A percentile compares a stretch with the other conserved stretches of the same genome.
phyloP scores from a whole-genome alignment of 1,139 yeast genomes.

The Debaryomycetaceae sp. region DNA sequence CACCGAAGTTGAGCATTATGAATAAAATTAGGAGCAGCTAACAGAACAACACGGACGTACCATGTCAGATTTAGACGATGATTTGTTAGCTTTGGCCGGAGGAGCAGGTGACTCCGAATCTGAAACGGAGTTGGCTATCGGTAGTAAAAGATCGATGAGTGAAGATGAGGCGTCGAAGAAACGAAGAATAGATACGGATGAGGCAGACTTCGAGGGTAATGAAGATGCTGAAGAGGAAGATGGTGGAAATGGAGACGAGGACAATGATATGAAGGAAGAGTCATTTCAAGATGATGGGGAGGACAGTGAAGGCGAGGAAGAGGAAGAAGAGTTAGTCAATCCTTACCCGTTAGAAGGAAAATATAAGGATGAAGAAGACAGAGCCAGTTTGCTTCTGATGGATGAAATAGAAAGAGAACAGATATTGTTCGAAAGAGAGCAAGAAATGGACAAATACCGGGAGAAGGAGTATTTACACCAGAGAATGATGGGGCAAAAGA shows the following conservation, averaged over 20 bases:
- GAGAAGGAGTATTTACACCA: conserved; percentile 80
- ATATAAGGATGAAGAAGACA: conserved; percentile 78
- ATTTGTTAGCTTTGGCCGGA: conserved; percentile 87
- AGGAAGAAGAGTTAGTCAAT: conserved; percentile 40
- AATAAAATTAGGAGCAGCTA: background rate
- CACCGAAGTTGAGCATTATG: background rate
- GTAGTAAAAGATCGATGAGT: conserved; percentile 11
- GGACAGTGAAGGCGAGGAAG: conserved; percentile 21
- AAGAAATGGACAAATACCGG: conserved; percentile 81
- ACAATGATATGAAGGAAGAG: conserved; percentile 12
- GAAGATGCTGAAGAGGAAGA: conserved; percentile 24
- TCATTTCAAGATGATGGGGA: conserved; percentile 27
- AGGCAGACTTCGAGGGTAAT: conserved; percentile 5
- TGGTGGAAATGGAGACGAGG: conserved; percentile 18
- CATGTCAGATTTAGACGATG: conserved; percentile 76
- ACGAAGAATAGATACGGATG: conserved; percentile 11
- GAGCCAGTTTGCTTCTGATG: conserved; percentile 61
- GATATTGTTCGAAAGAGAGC: conserved; percentile 85
- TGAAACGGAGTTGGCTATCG: conserved; percentile 24
- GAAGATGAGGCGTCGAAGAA: conserved; percentile 13
- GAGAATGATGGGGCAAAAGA: conserved; percentile 60
- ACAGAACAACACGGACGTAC: background rate
- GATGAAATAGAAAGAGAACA: conserved; percentile 93
- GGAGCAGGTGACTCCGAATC: conserved; percentile 39
- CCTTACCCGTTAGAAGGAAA: conserved; percentile 96